A percentile compares a stretch with the other conserved stretches of the same genome.
These are phyloP conservation scores for Aspergillus aculeatus DNA, from an alignment of 2,329 filamentous ascomycete genomes.

Conservation along the genomic window DNA sequence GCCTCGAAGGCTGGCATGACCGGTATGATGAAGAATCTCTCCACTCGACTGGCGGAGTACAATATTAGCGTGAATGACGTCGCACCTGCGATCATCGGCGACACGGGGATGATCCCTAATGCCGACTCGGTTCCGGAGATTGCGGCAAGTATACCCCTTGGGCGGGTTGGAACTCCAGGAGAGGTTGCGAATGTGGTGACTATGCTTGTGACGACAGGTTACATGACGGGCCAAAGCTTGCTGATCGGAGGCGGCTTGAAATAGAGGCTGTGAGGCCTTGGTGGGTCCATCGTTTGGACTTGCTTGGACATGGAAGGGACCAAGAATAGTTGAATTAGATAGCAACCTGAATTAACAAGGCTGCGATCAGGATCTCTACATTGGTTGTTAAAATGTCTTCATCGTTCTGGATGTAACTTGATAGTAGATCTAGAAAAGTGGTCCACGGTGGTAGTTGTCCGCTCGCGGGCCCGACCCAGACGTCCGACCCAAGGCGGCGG, in stretches of 20 bases:
- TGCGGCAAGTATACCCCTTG: conserved; percentile 59
- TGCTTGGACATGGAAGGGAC: too few relatives aligned
- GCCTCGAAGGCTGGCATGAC: conserved; percentile 63
- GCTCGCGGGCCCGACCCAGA: neutral
- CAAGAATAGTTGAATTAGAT: too few relatives aligned
- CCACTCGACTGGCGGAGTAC: conserved; percentile 57
- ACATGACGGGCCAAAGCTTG: conserved; percentile 58
- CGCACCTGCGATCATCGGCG: conserved; percentile 67
- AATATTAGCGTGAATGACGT: conserved; percentile 68
- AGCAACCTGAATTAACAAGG: too few relatives aligned
- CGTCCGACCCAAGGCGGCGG: neutral
- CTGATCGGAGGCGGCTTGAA: conserved; percentile 55
- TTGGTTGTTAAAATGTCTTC: neutral
- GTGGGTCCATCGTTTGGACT: too few relatives aligned
- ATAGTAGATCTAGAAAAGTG: conserved; percentile 16
- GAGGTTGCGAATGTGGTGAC: conserved; percentile 62
- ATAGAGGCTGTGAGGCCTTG: conserved; percentile 23
- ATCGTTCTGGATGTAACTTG: neutral
- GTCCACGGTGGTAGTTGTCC: conserved; percentile 30
- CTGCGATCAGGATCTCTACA: neutral
- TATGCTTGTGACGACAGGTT: conserved; percentile 62
- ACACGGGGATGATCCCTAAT: conserved; percentile 62
- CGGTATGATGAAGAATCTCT: conserved; percentile 65
- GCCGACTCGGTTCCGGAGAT: conserved; percentile 59
- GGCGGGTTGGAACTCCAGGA: conserved; percentile 56